phyloP scores from a whole-genome alignment of 192 early-diverging fungal species.

The Rhizoclosmatium globosum region DNA sequence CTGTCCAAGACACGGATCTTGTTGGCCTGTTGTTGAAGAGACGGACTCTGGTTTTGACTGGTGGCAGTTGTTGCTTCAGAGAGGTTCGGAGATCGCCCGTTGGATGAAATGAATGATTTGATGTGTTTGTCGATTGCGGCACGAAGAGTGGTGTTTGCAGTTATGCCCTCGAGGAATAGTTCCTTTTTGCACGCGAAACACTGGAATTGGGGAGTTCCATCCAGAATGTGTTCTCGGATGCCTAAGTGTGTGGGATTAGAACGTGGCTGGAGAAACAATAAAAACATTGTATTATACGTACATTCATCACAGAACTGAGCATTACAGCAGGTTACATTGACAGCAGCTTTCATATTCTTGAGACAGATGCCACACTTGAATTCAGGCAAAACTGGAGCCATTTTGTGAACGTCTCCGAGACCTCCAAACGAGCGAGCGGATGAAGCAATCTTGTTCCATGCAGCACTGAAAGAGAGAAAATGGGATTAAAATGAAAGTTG shows the following conservation, averaged over 20 bases:
- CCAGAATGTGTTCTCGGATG: slow-evolving; percentile 72
- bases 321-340: slow-evolving; percentile 82
- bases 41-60: not conserved
- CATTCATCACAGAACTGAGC: slow-evolving; percentile 93
- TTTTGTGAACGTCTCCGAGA: slow-evolving; percentile 72
- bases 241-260: slow-evolving; percentile 40
- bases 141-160: slow-evolving; percentile 57
- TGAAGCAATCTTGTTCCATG: slow-evolving; percentile 76
- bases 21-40: not conserved
- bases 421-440: slow-evolving; percentile 60
- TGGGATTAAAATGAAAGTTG: not conserved
- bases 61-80: not conserved
- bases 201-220: slow-evolving; percentile 61
- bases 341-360: slow-evolving; percentile 81
- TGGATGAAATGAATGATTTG: slow-evolving; percentile 1
- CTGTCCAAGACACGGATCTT: not conserved
- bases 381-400: slow-evolving; percentile 76
- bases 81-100: not conserved
- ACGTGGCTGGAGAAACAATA: not conserved
- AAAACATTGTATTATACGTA: slow-evolving; percentile 40
- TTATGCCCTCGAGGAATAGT: slow-evolving; percentile 64
- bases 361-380: slow-evolving; percentile 82
- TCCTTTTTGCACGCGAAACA: slow-evolving; percentile 64
- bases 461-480: slow-evolving; percentile 52
- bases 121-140: slow-evolving; percentile 56